Evolutionary conservation across 352 stramenopile species (phyloP), one percentile per base, ranked within the genome.

Genomic region (Phytophthora citricola): DNA sequence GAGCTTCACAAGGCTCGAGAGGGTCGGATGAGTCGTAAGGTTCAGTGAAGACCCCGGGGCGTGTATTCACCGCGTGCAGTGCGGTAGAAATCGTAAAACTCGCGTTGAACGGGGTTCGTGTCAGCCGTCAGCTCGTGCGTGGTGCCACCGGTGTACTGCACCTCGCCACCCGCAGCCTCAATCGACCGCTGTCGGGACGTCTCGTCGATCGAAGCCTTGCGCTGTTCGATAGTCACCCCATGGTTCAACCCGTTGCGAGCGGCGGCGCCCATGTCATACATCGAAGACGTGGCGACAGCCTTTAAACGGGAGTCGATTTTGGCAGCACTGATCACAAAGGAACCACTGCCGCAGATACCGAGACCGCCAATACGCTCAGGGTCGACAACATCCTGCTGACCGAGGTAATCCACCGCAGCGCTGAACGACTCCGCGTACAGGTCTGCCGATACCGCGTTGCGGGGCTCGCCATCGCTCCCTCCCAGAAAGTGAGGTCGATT

Each of bases 271-370:
- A 69, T 65, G 32, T 70, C 62, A 11, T 70, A 65, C 62, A 70
- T 70, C 14, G 45, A 49, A n/a, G 32, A 38, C 3, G 62, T 70
- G 1, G 62, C 47, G 5, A 70, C 15, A 4, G 62, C 53, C 54
- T 70, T 70, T 32, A 70, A 57, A 9, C 62, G 47, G 14, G 62
- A 69, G 8, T 70, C 62, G 26, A 70, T 70, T 32, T 65, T 70
- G 5, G 62, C 54, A 3, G 62, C 62, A 4, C 62, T 65, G 40
- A 70, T 55, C 6, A 26, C 22, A 26, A 65, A 65, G 1, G 61
- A 70, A 3, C 47, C 62, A 26, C 62, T 70, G 22, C 62, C 62
- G 17, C 61, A 69, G 39, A 69, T 69, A 27, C 61, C 61, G 7
- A 69, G 36, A 0, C 20, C 52, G 2, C 61, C 61, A 7, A 69